These are phyloP conservation scores for Kalmusia sp. DNA, from an alignment of 2,329 filamentous ascomycete species.

Conservation along the genomic window DNA sequence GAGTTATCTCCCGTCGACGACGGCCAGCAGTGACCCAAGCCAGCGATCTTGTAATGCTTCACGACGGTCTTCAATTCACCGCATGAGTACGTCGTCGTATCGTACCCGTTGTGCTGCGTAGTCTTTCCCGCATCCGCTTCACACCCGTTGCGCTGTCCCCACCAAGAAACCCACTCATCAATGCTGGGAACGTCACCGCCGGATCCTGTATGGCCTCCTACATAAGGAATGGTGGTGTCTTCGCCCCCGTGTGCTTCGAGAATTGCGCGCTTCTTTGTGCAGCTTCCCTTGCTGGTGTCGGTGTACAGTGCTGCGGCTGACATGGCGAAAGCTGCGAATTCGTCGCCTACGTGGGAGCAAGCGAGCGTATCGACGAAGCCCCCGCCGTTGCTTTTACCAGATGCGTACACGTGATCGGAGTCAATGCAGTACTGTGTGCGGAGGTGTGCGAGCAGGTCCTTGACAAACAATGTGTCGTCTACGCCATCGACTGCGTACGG, in stretches of 20 bases:
- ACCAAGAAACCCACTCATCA: slow-evolving; percentile 1
- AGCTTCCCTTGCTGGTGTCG: slow-evolving; percentile 2
- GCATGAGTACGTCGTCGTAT: background rate
- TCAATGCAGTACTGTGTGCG: slow-evolving; percentile 6
- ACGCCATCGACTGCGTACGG: slow-evolving; percentile 6
- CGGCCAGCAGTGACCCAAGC: slow-evolving; percentile 6
- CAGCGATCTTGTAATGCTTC: slow-evolving; percentile 1
- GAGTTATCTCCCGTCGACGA: slow-evolving; percentile 6
- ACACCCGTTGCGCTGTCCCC: slow-evolving; percentile 2
- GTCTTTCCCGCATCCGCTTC: background rate
- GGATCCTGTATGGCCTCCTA: background rate
- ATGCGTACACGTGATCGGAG: background rate
- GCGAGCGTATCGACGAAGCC: slow-evolving; percentile 11
- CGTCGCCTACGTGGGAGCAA: slow-evolving; percentile 6
- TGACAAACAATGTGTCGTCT: slow-evolving; percentile 2
- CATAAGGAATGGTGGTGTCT: slow-evolving; percentile 1
- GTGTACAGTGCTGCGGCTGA: slow-evolving; percentile 4
- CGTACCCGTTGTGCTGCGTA: background rate
- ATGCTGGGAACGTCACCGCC: slow-evolving; percentile 1
- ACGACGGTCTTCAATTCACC: background rate
- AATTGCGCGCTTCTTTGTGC: background rate
- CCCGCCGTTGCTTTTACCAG: slow-evolving; percentile 8
- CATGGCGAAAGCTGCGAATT: slow-evolving; percentile 10
- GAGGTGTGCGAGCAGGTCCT: slow-evolving; percentile 1
- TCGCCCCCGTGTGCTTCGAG: slow-evolving; percentile 6